A percentile compares a stretch with the other conserved stretches of the same genome.
phyloP scores from a whole-genome alignment of 2,329 filamentous ascomycete genomes.

The Talaromyces sp. region DNA sequence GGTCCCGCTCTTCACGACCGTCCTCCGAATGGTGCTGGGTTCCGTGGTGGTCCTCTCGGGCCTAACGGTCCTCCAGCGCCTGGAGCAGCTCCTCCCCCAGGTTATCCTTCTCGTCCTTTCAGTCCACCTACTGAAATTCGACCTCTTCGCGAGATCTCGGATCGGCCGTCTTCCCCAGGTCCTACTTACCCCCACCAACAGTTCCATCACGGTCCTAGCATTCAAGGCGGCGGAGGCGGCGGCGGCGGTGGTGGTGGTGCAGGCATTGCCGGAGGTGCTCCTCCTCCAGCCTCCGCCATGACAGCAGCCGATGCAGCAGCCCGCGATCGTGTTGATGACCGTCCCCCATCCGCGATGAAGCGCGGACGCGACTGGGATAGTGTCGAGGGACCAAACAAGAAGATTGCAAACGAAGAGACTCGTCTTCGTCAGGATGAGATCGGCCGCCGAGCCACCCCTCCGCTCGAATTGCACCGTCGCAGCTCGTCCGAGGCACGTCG shows the following conservation, averaged over 20 bases:
- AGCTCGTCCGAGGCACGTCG: constrained; percentile 71
- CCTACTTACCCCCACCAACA: constrained; percentile 78
- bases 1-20: constrained; percentile 43
- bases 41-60: constrained; percentile 48
- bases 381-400: constrained; percentile 64
- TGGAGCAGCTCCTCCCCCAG: constrained; percentile 62
- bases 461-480: constrained; percentile 65
- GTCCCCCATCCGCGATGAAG: constrained; percentile 78
- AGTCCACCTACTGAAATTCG: constrained; percentile 82
- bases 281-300: constrained; percentile 61
- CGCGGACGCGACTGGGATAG: constrained; percentile 91
- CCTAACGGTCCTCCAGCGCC: constrained; percentile 52
- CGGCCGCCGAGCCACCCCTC: constrained; percentile 67
- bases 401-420: constrained; percentile 82
- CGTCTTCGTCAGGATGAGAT: constrained; percentile 82
- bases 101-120: constrained; percentile 64
- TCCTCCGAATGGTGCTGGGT: constrained; percentile 29
- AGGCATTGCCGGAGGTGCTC: constrained; percentile 66
- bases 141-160: constrained; percentile 65
- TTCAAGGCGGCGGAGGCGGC: too few species aligned
- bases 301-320: constrained; percentile 66
- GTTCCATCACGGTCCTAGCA: constrained; percentile 70
- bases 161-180: constrained; percentile 85
- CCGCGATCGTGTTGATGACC: constrained; percentile 61
- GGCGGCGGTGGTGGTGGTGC: constrained; percentile 41